Base-by-base conservation (phyloP, 768 basidiomycete species). In the Leccinum uliginosum region DNA sequence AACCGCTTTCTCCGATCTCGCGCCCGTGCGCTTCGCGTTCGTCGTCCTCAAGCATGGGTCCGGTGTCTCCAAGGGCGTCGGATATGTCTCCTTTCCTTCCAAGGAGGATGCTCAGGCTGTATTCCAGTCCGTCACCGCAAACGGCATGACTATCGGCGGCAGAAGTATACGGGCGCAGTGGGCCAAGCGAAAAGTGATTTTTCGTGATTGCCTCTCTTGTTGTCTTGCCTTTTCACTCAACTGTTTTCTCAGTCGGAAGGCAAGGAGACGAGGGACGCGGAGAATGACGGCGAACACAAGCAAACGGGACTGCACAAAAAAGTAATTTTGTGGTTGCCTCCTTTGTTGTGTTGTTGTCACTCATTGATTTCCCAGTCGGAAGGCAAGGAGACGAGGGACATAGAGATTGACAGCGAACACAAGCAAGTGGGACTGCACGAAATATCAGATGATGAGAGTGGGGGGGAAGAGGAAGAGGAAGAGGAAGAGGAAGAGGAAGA, bases 1-100 rank as follows among this genome's bases (percentile, higher is more conserved):
- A 64, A 93, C 94, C 0, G 82, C 95, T 21, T 97, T 98, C 76
- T 98, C 95, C 7, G 93, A 95, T 71, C 83, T 97, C 61, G 97
- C 93, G 1, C 97, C 97, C 27, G 90, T 99, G 15, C 83, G 93
- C 35, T 87, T 89, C 19, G 95, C 94, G 0, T 98, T 99, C 66
- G 86, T 99, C 7, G 97, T 98, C 19, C 83, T 85, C 12, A 87
- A 94, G 54, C 84, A 81, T 8, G 87, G 80, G 32, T 81, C 83
- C 1, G 84, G 85, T 17, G 74, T 82, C 5, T 94, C 93, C 1
- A 97, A 98, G 69, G 96, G 96, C 60, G 94, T 98, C 21, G 97
- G 97, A 58, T 98, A 97, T 68, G 92, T 98, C 59, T 87, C 92
- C 1, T 98, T 96, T 72, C 85, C 93, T 1, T 78, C 93, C 55